phyloP scores from a whole-genome alignment of 1,139 yeast species.

The Zygoascus sp. region DNA sequence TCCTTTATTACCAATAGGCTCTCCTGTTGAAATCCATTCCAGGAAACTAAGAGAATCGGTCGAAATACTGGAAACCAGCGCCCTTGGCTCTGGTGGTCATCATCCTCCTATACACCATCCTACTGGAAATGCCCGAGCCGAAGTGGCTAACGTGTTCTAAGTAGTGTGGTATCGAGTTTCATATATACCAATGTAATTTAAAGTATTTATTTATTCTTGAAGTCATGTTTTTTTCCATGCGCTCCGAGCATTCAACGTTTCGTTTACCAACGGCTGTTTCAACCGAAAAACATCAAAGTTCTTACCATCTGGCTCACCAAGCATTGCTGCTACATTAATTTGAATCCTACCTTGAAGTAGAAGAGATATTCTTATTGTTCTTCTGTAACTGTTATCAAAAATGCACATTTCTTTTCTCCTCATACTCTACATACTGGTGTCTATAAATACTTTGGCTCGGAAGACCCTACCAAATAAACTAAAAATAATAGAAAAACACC shows the following conservation, averaged over 20 bases:
- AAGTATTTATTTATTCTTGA: conserved; percentile 4
- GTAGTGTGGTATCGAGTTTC: not conserved
- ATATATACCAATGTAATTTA: not conserved
- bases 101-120: conserved; percentile 1
- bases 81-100: not conserved
- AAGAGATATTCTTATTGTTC: no score
- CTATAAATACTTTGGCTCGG: no score
- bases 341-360: no score
- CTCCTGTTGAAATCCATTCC: conserved; percentile 13
- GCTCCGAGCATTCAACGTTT: no score
- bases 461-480: no score
- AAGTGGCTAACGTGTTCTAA: not conserved
- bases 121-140: not conserved
- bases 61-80: not conserved
- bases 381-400: no score
- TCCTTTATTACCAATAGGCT: conserved; percentile 20
- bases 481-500: not conserved
- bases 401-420: no score
- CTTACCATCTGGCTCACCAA: no score
- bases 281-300: no score
- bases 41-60: not conserved
- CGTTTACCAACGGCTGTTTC: no score
- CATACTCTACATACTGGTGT: no score
- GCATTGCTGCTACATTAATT: no score
- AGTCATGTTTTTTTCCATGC: not conserved